phyloP scores from a whole-genome alignment of 2,329 filamentous ascomycete species.

The Tolypocladium cylindrosporum region DNA sequence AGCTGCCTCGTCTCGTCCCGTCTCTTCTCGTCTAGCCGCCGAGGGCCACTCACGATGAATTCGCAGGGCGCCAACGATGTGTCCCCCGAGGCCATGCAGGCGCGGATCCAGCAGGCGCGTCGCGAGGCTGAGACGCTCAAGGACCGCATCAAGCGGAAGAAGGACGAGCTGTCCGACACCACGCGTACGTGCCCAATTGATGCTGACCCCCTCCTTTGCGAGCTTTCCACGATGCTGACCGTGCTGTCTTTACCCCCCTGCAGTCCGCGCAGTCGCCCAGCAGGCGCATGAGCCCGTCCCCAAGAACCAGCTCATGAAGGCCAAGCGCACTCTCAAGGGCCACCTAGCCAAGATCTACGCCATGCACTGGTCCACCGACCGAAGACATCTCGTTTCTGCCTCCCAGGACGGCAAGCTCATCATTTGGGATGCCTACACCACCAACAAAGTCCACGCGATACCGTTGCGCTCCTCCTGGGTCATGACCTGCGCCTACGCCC shows the following conservation, averaged over 20 bases:
- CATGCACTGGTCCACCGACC: conserved; percentile 99
- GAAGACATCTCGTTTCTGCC: conserved; percentile 91
- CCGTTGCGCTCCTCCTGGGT: conserved; percentile 97
- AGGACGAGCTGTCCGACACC: conserved; percentile 97
- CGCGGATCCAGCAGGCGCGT: conserved; percentile 82
- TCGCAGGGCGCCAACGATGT: conserved; percentile 50
- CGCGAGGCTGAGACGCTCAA: conserved; percentile 97
- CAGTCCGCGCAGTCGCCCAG: conserved; percentile 87
- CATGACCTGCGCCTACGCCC: conserved; percentile 99
- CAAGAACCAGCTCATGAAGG: conserved; percentile 89
- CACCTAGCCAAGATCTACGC: conserved; percentile 99
- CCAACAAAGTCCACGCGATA: conserved; percentile 98
- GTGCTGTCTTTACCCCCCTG: background rate
- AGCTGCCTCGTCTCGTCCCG: conserved; percentile 3
- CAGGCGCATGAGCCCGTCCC: conserved; percentile 88
- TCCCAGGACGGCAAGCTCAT: conserved; percentile 99
- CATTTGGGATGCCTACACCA: conserved; percentile 99
- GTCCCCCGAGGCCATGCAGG: conserved; percentile 75
- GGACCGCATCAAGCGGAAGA: conserved; percentile 98
- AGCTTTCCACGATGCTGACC: conserved; percentile 13
- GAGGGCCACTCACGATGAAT: conserved; percentile 36
- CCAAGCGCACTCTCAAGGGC: conserved; percentile 91
- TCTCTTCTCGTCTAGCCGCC: conserved; percentile 3
- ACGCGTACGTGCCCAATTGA: conserved; percentile 61
- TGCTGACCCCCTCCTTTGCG: background rate